Base-by-base conservation (phyloP, 257 asterid species). In the Coffea eugenioides region DNA sequence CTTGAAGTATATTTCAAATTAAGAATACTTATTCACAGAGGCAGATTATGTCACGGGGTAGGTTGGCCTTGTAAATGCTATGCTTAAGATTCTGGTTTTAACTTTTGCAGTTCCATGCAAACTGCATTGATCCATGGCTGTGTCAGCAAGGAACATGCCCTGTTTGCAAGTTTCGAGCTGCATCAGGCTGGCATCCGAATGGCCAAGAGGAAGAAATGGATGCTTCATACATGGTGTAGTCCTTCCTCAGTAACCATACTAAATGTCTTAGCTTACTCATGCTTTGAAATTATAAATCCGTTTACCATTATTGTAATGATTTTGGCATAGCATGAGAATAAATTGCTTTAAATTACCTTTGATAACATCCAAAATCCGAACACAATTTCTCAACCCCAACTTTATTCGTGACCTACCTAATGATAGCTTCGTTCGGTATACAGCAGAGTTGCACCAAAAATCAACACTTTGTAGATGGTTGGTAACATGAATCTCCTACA, bases 121-220 rank as follows among this genome's bases (percentile, higher is more conserved):
- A 86, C 82, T 96, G 99, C 89, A 96, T 96, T 54, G 98, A 96
- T 81, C 97, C 99, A 62, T 96, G 99, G 99, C 90, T 96, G 46
- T 83, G 97, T 77, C 99, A 94, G 88, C 97, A 94, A 85, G 99
- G 99, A 76, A 96, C 98, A 7, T 96, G 99, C 77, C 99, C 98
- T 0, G 97, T 96, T 70, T 96, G 99, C 90, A 92, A 96, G 90
- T 96, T 86, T 75, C 88, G 93, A 82, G 98, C 94, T 2, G 94
- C 93, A 5, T 88, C 97, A 2, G 86, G 87, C 52, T 91, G 96
- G 97, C 87, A 89, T 21, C 92, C 85, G 82, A 82, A 81, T 18
- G 88, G 86, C 80, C 64, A 46, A 76, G 89, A 81, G 27, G 84
- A 72, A 49, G 78, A 57, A 31, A 31, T 20, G 6, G 83, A 81